Evolutionary conservation across 1,284 basidiomycete genomes (phyloP).

Genomic region (Cryptococcus floricola): DNA sequence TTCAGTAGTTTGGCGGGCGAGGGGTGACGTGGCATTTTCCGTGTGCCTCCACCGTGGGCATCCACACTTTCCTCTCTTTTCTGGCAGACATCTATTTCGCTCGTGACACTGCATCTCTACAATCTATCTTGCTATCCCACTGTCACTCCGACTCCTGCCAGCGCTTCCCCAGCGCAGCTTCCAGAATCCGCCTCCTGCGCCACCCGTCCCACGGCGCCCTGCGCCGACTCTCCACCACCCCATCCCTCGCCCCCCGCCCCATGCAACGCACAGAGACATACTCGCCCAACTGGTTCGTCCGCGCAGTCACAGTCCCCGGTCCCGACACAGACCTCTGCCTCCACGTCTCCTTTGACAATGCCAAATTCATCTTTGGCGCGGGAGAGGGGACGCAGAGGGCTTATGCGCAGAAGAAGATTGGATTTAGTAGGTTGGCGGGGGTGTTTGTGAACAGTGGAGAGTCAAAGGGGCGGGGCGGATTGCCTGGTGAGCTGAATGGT

Average conservation of each 20-base stretch:
- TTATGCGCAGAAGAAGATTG: conserved; percentile 63
- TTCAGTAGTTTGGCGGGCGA: not conserved
- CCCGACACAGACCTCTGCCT: conserved; percentile 76
- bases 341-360: conserved; percentile 67
- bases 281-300: conserved; percentile 41
- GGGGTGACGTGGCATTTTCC: not conserved
- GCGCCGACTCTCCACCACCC: not conserved
- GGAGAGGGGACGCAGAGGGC: conserved; percentile 74
- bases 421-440: conserved; percentile 62
- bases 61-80: not conserved
- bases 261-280: conserved; percentile 3
- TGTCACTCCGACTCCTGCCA: not conserved
- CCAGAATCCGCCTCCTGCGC: not conserved
- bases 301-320: conserved; percentile 51
- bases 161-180: not conserved
- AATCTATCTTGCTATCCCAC: not conserved
- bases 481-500: conserved; percentile 58
- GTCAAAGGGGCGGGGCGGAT: conserved; percentile 58
- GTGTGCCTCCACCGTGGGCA: too few relatives aligned
- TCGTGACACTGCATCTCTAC: not conserved
- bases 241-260: not conserved
- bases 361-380: conserved; percentile 79
- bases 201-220: not conserved
- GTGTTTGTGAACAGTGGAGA: conserved; percentile 69
- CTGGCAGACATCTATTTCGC: not conserved